These are phyloP conservation scores for Pachysandra terminalis DNA, from an alignment of 164 flowering plant genomes.

Conservation along the genomic window DNA sequence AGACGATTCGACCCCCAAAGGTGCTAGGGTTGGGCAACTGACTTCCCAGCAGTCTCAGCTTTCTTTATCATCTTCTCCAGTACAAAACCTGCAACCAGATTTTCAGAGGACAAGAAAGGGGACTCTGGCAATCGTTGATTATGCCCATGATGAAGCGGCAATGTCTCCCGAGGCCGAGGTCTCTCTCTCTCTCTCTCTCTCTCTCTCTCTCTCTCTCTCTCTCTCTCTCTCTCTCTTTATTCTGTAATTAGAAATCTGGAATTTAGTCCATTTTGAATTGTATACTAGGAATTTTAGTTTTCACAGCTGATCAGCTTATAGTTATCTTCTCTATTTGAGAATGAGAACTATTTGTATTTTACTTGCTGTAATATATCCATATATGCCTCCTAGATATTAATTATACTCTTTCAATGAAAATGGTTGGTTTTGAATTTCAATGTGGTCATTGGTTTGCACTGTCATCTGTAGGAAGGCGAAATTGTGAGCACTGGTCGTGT, in stretches of 20 bases:
- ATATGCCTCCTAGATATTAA: no score
- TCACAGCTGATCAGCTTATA: no score
- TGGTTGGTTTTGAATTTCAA: not conserved
- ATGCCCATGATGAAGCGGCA: conserved; percentile 82
- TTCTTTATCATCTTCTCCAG: not conserved
- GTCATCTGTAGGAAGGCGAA: conserved; percentile 66
- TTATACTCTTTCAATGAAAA: not conserved
- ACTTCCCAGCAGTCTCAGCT: conserved; percentile 15
- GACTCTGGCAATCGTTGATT: conserved; percentile 60
- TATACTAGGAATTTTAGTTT: no score
- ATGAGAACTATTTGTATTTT: not conserved
- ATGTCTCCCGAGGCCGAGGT: conserved; percentile 96
- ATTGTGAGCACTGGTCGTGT: conserved; percentile 28
- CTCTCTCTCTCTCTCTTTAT: not conserved
- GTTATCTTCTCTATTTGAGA: no score
- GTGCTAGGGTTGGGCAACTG: conserved; percentile 9
- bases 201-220: conserved; percentile 8
- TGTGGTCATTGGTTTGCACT: not conserved
- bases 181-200: not conserved
- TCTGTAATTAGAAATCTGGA: no score
- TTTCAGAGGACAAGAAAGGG: conserved; percentile 23
- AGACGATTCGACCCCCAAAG: conserved; percentile 12
- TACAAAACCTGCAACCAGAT: conserved; percentile 9
- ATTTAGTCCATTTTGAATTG: not conserved
- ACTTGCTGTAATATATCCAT: no score